Conservation (phyloP, 495 filamentous ascomycete species). For the Tuber melanosporum region DNA sequence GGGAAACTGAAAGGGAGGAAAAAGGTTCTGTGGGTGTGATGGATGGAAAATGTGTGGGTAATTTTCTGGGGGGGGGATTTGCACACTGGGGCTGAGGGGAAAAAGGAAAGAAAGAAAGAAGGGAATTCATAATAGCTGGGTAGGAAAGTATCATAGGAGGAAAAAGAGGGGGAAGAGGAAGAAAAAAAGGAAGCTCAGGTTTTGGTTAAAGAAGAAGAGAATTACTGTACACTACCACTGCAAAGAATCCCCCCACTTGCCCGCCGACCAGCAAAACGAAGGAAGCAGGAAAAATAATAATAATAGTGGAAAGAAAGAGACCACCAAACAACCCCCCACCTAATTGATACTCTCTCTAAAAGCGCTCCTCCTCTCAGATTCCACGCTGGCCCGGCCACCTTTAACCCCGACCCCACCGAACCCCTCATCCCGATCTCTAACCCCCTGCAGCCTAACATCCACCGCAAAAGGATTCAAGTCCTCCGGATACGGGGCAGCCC, state of each 20-base stretch:
- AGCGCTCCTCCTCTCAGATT: slow-evolving; percentile 52
- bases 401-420: slow-evolving; percentile 42
- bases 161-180: neutral
- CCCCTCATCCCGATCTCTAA: slow-evolving; percentile 33
- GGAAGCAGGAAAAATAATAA: neutral
- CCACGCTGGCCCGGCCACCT: slow-evolving; percentile 44
- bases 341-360: slow-evolving; percentile 48
- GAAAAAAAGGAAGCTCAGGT: neutral
- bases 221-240: neutral
- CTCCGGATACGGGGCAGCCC: slow-evolving; percentile 22
- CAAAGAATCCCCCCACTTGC: neutral
- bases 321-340: neutral
- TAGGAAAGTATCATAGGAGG: neutral
- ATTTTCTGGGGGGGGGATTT: neutral
- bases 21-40: neutral
- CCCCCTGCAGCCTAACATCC: slow-evolving; percentile 21
- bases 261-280: neutral
- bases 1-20: neutral
- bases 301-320: neutral
- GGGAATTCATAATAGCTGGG: neutral
- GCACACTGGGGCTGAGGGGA: neutral
- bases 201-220: neutral
- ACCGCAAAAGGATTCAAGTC: slow-evolving; percentile 34
- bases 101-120: neutral
- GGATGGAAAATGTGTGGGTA: neutral